Evolutionary conservation across 768 basidiomycete genomes (phyloP).

Genomic region (Podaxis sp.): DNA sequence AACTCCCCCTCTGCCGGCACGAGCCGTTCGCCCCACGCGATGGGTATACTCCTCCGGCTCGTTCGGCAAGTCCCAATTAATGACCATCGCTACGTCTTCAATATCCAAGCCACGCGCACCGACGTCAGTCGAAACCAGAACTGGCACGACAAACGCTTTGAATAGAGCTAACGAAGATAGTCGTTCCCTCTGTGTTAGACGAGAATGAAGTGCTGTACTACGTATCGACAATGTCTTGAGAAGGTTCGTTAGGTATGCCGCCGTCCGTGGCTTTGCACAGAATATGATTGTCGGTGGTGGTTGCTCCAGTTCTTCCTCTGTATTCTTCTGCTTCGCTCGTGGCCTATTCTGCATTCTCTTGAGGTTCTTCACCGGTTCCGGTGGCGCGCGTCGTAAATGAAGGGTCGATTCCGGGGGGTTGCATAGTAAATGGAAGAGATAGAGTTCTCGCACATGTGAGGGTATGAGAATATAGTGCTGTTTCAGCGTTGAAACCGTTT

Average conservation of each 20-base stretch:
- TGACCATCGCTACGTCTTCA: conserved; percentile 90
- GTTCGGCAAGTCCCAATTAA: conserved; percentile 95
- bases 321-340: conserved; percentile 31
- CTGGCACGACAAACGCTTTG: conserved; percentile 80
- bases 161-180: conserved; percentile 82
- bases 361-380: conserved; percentile 39
- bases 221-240: conserved; percentile 78
- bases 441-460: conserved; percentile 89
- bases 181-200: conserved; percentile 88
- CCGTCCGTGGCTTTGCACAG: conserved; percentile 78
- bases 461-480: conserved; percentile 92
- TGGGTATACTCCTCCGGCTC: conserved; percentile 95
- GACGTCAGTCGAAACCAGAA: conserved; percentile 93
- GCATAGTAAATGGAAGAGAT: conserved; percentile 85
- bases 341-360: conserved; percentile 20
- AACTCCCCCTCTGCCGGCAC: conserved; percentile 84
- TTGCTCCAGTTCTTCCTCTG: conserved; percentile 54
- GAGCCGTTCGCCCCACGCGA: conserved; percentile 89
- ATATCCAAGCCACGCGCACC: conserved; percentile 95
- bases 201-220: conserved; percentile 87
- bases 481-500: conserved; percentile 84
- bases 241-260: conserved; percentile 80
- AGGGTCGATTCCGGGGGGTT: conserved; percentile 80
- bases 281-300: conserved; percentile 98
- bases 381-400: conserved; percentile 60